Percentiles rank a stretch among this genome's conserved stretches.
Evolutionary conservation across 148 eudicot species (phyloP).

Genomic region (Mesembryanthemum crystallinum): DNA sequence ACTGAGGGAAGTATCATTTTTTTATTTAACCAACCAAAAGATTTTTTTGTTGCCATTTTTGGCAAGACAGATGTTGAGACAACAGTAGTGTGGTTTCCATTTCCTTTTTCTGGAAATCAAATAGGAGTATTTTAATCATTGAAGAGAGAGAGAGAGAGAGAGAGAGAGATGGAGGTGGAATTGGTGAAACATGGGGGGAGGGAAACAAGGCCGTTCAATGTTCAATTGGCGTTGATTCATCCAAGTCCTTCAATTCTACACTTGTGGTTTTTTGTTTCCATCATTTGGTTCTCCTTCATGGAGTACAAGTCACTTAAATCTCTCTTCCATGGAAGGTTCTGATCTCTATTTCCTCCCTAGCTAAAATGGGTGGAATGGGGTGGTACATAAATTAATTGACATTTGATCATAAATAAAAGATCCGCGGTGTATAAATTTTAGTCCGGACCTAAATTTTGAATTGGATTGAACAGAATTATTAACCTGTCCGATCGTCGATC

Average conservation of each 20-base stretch:
- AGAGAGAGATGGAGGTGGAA: background rate
- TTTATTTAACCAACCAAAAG: too few relatives aligned
- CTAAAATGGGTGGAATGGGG: too few relatives aligned
- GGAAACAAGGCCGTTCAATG: background rate
- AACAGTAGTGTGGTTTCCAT: background rate
- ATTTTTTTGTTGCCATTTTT: background rate
- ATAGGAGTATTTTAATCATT: slow-evolving; percentile 7
- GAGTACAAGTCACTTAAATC: too few relatives aligned
- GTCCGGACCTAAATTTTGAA: too few relatives aligned
- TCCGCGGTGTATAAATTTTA: too few relatives aligned
- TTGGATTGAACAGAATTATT: too few relatives aligned
- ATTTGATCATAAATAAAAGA: too few relatives aligned
- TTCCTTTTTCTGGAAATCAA: background rate
- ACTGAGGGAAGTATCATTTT: too few relatives aligned
- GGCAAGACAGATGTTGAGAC: background rate
- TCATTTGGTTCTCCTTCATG: background rate
- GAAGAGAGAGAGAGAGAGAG: slow-evolving; percentile 9
- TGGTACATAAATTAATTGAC: too few relatives aligned
- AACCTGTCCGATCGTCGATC: too few relatives aligned
- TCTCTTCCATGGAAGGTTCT: background rate
- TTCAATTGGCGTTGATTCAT: slow-evolving; percentile 15
- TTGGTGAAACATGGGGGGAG: too few relatives aligned
- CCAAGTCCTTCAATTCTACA: slow-evolving; percentile 18
- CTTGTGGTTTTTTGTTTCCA: background rate
- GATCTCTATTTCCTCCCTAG: too few relatives aligned